Evolutionary conservation across 2,329 filamentous ascomycete genomes (phyloP).

Genomic region (Trichoderma harzianum): DNA sequence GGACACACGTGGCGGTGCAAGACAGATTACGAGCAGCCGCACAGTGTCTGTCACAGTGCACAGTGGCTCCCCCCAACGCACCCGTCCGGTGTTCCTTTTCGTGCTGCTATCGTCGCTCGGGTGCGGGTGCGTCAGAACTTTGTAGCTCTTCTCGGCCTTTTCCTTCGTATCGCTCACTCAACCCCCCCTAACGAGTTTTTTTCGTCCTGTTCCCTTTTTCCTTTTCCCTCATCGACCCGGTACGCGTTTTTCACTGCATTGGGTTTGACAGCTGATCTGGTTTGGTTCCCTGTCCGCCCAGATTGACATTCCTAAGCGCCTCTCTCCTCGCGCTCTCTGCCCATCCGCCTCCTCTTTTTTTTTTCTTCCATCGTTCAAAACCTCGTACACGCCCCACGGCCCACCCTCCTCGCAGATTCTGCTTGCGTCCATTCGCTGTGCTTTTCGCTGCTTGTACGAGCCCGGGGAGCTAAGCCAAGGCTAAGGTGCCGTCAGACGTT

Average conservation of each 20-base stretch:
- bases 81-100: background rate
- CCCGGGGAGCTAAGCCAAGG: background rate
- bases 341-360: background rate
- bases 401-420: background rate
- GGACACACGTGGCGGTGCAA: background rate
- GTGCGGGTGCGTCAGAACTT: conserved; percentile 15
- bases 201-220: background rate
- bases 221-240: background rate
- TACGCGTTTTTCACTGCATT: background rate
- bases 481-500: background rate
- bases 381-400: conserved; percentile 4
- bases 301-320: background rate
- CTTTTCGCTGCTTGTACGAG: background rate
- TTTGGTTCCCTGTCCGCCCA: background rate
- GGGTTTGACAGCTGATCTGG: background rate
- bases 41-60: background rate
- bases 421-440: background rate
- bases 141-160: conserved; percentile 3
- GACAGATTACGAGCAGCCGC: background rate
- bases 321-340: background rate
- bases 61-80: background rate
- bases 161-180: conserved; percentile 1
- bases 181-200: background rate
- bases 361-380: background rate
- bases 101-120: background rate